A percentile compares a stretch with the other conserved stretches of the same genome.
phyloP scores from a whole-genome alignment of 2,329 filamentous ascomycete species.

The Colletotrichum orchidophilum region DNA sequence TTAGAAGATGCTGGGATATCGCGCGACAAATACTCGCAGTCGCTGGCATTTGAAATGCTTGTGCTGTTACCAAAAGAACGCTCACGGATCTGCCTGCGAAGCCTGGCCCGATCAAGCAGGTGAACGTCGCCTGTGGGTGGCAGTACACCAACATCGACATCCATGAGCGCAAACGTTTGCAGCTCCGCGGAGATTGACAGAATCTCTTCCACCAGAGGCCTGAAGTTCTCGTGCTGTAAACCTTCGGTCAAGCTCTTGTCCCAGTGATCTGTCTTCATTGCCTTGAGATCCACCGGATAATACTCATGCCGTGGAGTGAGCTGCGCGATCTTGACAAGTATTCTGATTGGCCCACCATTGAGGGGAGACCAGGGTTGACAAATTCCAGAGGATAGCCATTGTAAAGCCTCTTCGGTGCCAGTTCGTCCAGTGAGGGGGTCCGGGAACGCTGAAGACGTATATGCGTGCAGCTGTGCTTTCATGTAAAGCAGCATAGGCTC shows the following conservation, averaged over 20 bases:
- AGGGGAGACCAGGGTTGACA: constrained; percentile 60
- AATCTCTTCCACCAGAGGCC: constrained; percentile 41
- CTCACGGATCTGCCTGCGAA: constrained; percentile 22
- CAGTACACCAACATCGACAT: constrained; percentile 17
- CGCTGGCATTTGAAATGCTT: background rate
- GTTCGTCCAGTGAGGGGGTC: constrained; percentile 68
- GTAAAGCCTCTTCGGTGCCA: constrained; percentile 68
- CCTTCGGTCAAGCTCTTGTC: constrained; percentile 40
- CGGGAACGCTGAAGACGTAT: constrained; percentile 65
- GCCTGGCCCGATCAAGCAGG: constrained; percentile 36
- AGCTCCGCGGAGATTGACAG: constrained; percentile 43
- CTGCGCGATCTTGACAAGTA: constrained; percentile 36
- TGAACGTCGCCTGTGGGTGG: constrained; percentile 34
- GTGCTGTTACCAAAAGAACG: constrained; percentile 38
- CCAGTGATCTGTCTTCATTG: constrained; percentile 49
- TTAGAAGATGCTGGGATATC: constrained; percentile 26
- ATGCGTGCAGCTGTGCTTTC: constrained; percentile 68
- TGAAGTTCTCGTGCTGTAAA: constrained; percentile 50
- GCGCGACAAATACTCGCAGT: constrained; percentile 34
- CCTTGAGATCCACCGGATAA: constrained; percentile 46
- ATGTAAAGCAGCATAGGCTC: constrained; percentile 64
- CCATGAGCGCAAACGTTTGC: constrained; percentile 32
- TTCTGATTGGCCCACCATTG: rapidly evolving
- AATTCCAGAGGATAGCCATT: constrained; percentile 57
- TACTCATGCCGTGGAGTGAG: constrained; percentile 45